Evolutionary conservation across 768 basidiomycete genomes (phyloP).

Genomic region (Postia placenta): DNA sequence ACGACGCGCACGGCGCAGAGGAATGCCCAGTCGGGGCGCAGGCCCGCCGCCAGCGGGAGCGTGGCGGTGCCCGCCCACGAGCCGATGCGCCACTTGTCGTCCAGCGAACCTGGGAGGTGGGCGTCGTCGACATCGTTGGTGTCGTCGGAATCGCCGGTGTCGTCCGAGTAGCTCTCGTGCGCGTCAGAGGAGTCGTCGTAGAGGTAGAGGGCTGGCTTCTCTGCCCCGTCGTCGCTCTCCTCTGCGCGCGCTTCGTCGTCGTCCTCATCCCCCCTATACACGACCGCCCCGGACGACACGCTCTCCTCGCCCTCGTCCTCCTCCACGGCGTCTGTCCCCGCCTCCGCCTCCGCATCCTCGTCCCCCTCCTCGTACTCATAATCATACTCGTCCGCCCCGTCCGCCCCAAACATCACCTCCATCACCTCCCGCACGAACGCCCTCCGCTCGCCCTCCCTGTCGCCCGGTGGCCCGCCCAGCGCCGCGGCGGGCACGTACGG

Average conservation of each 20-base stretch:
- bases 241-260: slow-evolving; percentile 14
- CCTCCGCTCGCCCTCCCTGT: too few relatives aligned
- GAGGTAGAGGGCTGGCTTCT: background rate
- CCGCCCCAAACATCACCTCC: too few relatives aligned
- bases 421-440: too few relatives aligned
- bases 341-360: background rate
- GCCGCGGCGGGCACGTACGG: too few relatives aligned
- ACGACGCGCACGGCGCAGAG: slow-evolving; percentile 45
- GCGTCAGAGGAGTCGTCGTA: too few relatives aligned
- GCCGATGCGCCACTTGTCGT: background rate
- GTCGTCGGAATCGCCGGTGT: background rate
- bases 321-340: slow-evolving; percentile 9
- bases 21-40: slow-evolving; percentile 43
- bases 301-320: slow-evolving; percentile 10
- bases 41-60: slow-evolving; percentile 14
- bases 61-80: background rate
- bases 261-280: slow-evolving; percentile 9
- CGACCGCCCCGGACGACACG: background rate
- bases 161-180: slow-evolving; percentile 1
- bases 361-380: background rate
- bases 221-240: slow-evolving; percentile 5
- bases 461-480: too few relatives aligned
- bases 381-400: background rate
- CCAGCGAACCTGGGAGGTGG: background rate
- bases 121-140: slow-evolving; percentile 6